Percentiles rank a stretch among this genome's conserved stretches.
Evolutionary conservation across 2,329 filamentous ascomycete genomes (phyloP).

Genomic region (Fusarium sulawesiense): DNA sequence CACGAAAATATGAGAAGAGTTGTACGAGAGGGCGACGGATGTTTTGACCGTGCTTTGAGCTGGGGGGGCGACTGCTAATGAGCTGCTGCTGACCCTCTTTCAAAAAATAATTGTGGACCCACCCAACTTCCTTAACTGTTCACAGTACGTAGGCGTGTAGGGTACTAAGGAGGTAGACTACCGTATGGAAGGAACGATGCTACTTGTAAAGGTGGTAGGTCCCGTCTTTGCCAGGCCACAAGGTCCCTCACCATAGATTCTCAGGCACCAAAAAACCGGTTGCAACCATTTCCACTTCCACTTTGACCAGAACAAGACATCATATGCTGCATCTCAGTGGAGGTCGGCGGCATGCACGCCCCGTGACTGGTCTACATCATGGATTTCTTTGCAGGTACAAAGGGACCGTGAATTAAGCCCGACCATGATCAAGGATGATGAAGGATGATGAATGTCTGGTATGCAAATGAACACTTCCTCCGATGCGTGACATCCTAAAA

Average conservation of each 20-base stretch:
- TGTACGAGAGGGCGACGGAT: conserved; percentile 30
- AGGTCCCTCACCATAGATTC: conserved; percentile 21
- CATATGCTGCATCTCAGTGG: conserved; percentile 3
- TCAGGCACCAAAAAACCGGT: conserved; percentile 40
- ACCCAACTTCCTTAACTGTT: neutral
- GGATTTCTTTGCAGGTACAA: conserved; percentile 8
- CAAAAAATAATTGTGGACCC: conserved; percentile 29
- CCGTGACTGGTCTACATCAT: conserved; percentile 34
- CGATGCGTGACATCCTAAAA: neutral
- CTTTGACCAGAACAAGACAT: conserved; percentile 10
- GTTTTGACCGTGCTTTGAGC: conserved; percentile 45
- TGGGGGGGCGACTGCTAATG: conserved; percentile 34
- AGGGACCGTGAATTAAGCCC: conserved; percentile 3
- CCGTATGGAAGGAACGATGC: neutral
- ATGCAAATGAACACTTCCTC: neutral
- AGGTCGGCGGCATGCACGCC: conserved; percentile 26
- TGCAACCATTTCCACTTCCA: conserved; percentile 14
- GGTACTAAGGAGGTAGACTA: neutral
- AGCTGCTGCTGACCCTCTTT: conserved; percentile 41
- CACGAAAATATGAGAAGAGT: conserved; percentile 46
- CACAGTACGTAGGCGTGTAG: neutral
- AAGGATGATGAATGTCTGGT: neutral
- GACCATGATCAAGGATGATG: neutral
- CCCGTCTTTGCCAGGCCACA: conserved; percentile 12
- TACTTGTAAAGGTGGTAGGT: neutral